Base-by-base conservation (phyloP, 306 rosid species). In the Canavalia ensiformis region DNA sequence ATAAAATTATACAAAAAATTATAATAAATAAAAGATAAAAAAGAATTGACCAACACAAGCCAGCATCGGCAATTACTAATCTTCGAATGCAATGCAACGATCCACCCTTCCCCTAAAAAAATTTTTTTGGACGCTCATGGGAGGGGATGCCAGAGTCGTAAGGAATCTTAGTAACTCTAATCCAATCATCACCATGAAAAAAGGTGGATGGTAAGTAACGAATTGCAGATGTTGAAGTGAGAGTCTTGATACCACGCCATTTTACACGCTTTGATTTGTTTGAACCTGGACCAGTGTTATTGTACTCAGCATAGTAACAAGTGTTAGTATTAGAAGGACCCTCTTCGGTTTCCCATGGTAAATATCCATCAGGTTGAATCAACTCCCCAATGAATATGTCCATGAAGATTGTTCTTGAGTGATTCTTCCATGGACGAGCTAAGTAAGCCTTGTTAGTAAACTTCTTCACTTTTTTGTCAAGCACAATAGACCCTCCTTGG, bases 391-490 rank as follows among this genome's bases (percentile, higher is more conserved):
- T 85, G 81, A 29, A 83, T 0, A 86, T 74, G 6, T 91, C 86
- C 94, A 90, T 87, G 74, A 92, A 76, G 18, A 94, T 25, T 1
- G 94, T 90, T 68, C 98, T 89, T 0, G 98, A 92, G 45, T 56
- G 89, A 31, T 82, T 77, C 89, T 94, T 94, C 96, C 92, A 89
- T 2, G 98, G 98, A 45, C 97, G 84, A 0, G 90, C 97, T 0
- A 94, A 76, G 83, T 78, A 94, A 0, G 87, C 86, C 28, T 68
- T 78, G 81, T 31, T 59, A 3, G 67, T 4, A 2, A 65, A 35
- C 74, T 79, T 83, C 74, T 79, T 83, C 4, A 64, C 69, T 0
- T 42, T 70, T 1, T 28, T 55, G 2, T 86, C 78, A 0, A 90
- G 12, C 6, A 77, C 68, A 66, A 92, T 78, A 8, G 41, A 68